phyloP scores from a whole-genome alignment of 345 rosid genomes.

The Hypericum androsaemum region DNA sequence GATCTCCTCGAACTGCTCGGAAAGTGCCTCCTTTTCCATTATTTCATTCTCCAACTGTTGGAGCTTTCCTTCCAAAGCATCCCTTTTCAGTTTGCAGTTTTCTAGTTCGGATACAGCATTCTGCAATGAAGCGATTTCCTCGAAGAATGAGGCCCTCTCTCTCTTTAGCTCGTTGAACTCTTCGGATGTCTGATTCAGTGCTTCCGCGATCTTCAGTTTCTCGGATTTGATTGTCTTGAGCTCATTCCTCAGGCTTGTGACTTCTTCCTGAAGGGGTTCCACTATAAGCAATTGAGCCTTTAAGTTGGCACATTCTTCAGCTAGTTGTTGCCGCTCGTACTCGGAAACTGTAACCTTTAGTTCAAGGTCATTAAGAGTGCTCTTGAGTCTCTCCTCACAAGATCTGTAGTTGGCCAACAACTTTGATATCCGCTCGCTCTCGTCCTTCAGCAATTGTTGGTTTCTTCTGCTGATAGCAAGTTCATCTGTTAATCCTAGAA shows the following conservation, averaged over 20 bases:
- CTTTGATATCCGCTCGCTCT: constrained; percentile 24
- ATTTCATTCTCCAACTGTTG: constrained; percentile 22
- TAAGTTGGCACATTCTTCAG: constrained; percentile 25
- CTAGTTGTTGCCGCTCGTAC: constrained; percentile 33
- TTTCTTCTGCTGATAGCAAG: constrained; percentile 27
- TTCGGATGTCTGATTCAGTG: constrained; percentile 12
- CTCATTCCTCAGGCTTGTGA: constrained; percentile 24
- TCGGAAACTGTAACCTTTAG: constrained; percentile 43
- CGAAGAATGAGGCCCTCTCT: constrained; percentile 24
- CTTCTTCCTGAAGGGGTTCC: constrained; percentile 25
- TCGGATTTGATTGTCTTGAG: constrained; percentile 16
- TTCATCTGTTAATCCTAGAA: constrained; percentile 25
- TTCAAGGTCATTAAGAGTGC: constrained; percentile 32
- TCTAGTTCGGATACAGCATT: constrained; percentile 27
- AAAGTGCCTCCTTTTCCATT: constrained; percentile 17
- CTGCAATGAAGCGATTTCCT: constrained; percentile 27
- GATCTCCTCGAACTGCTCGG: constrained; percentile 22
- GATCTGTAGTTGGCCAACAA: constrained; percentile 26
- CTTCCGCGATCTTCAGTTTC: constrained; percentile 30
- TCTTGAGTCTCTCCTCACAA: constrained; percentile 35
- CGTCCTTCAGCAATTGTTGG: constrained; percentile 22
- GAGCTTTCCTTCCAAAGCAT: constrained; percentile 32
- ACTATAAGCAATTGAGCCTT: constrained; percentile 30
- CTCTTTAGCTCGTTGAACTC: constrained; percentile 31
- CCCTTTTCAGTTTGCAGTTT: constrained; percentile 22